Evolutionary conservation across 2,329 filamentous ascomycete genomes (phyloP), one percentile per base, ranked within the genome.

Genomic region (Fusarium mangiferae): DNA sequence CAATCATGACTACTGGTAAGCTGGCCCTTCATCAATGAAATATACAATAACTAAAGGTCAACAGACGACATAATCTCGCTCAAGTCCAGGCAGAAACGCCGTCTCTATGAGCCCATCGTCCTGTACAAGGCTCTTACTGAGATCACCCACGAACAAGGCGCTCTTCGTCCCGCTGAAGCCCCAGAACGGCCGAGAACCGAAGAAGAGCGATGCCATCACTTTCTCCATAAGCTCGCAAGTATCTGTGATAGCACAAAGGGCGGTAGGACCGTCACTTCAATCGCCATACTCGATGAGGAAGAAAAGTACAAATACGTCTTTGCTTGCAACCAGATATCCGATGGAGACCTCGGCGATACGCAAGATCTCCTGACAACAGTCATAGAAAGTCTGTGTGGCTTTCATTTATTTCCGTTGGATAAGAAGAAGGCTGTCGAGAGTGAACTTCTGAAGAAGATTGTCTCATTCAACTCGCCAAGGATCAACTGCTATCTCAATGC

Each of bases 221-320:
- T 80, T n/a, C 73, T 82, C 2, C 77, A 82, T 46, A 79, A 76
- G 13, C 63, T 83, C 4, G 79, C 80, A 0, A 76, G 77, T 24
- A 68, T 81, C 7, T 82, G 81, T 55, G 81, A 83, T 44, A 78
- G 63, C 5, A 33, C 56, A 15, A 78, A 70, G 22, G 68, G 77
- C 3, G 82, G 81, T 5, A 63, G 33, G 3, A 82, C 80, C 0
- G 79, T 83, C 8, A 79, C 82, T 1, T 75, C 81, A 1, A 46
- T 82, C n/a, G 67, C 75, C 0, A 72, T 83, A 1, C 64, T 82
- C 2, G 72, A 81, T 12, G 67, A 72, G 8, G 75, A 75, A 5
- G 75, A 81, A 1, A 65, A 58, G 14, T 66, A 81, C n/a, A 62
- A 73, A 3, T 83, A 82, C 36, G 61, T 77, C 11, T 75, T 83